Percentiles rank a stretch among this genome's conserved stretches.
Evolutionary conservation across 1,284 basidiomycete species (phyloP).

Genomic region (Ganoderma sp.): DNA sequence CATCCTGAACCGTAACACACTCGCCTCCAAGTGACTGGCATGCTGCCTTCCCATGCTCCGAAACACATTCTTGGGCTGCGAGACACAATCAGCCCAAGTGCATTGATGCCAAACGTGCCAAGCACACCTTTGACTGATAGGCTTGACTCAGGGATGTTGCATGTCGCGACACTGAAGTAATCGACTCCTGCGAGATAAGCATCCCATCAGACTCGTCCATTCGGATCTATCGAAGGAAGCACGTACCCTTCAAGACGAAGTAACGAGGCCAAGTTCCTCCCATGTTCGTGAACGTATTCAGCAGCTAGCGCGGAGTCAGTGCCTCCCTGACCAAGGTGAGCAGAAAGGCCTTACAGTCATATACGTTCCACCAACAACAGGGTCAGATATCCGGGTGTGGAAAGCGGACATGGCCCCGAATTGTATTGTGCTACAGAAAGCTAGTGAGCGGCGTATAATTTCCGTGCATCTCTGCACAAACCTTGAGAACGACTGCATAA

Average conservation of each 20-base stretch:
- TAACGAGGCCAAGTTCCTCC: slow-evolving; percentile 98
- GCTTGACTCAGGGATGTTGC: slow-evolving; percentile 67
- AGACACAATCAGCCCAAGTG: slow-evolving; percentile 24
- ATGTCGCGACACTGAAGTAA: slow-evolving; percentile 82
- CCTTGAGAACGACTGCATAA: slow-evolving; percentile 87
- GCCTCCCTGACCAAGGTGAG: slow-evolving; percentile 17
- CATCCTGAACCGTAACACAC: slow-evolving; percentile 87
- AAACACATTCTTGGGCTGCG: slow-evolving; percentile 83
- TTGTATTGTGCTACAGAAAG: slow-evolving; percentile 81
- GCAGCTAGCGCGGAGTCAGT: slow-evolving; percentile 57
- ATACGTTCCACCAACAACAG: slow-evolving; percentile 96
- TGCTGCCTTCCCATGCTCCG: slow-evolving; percentile 83
- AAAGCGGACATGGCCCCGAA: slow-evolving; percentile 99
- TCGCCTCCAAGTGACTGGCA: slow-evolving; percentile 81
- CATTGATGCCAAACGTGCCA: slow-evolving; percentile 7
- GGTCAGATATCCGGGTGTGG: slow-evolving; percentile 97
- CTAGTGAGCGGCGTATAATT: not conserved
- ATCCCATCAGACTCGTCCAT: not conserved
- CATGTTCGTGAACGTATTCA: slow-evolving; percentile 97
- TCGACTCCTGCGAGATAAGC: slow-evolving; percentile 70
- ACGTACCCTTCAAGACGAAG: slow-evolving; percentile 85
- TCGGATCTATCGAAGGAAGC: not conserved
- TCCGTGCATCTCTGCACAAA: slow-evolving; percentile 36
- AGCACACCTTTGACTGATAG: slow-evolving; percentile 64
- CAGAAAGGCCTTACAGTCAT: slow-evolving; percentile 78